Conservation (phyloP, 2,329 filamentous ascomycete genomes). For the Aureobasidium vineae region DNA sequence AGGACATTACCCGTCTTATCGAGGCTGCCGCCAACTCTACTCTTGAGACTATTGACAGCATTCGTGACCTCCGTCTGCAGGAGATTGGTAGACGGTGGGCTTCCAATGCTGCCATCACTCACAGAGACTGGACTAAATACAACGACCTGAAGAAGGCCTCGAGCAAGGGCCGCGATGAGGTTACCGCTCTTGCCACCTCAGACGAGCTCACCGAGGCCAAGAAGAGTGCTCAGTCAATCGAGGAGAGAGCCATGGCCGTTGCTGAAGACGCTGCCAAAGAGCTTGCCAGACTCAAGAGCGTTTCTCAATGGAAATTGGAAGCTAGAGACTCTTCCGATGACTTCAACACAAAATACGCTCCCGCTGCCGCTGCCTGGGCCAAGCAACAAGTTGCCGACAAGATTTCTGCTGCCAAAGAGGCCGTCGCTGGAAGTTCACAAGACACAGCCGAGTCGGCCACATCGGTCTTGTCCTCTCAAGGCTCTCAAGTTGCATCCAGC, state of each 20-base stretch:
- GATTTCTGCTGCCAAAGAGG: constrained; percentile 37
- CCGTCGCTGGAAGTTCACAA: constrained; percentile 39
- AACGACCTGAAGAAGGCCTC: constrained; percentile 82
- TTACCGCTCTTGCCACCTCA: constrained; percentile 70
- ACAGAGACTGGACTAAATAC: constrained; percentile 96
- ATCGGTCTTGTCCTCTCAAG: constrained; percentile 38
- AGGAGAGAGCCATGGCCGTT: constrained; percentile 75
- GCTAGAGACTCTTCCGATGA: constrained; percentile 72
- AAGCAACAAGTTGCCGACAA: constrained; percentile 42
- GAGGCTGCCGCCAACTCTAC: constrained; percentile 74
- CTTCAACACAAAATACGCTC: constrained; percentile 68
- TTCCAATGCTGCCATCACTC: constrained; percentile 91
- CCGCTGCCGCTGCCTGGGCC: constrained; percentile 53
- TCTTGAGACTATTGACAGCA: constrained; percentile 76
- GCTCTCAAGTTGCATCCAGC: constrained; percentile 28
- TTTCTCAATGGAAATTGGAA: constrained; percentile 78
- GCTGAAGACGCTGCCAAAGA: constrained; percentile 79
- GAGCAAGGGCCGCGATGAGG: constrained; percentile 77
- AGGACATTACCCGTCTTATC: constrained; percentile 66
- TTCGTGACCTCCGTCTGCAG: constrained; percentile 79
- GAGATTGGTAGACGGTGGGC: constrained; percentile 93
- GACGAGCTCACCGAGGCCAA: constrained; percentile 71
- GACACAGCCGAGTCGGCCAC: constrained; percentile 40
- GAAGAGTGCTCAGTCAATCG: constrained; percentile 64
- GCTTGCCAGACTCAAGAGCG: constrained; percentile 75